phyloP scores from a whole-genome alignment of 2,329 filamentous ascomycete genomes.

The Elsinoe ampelina region DNA sequence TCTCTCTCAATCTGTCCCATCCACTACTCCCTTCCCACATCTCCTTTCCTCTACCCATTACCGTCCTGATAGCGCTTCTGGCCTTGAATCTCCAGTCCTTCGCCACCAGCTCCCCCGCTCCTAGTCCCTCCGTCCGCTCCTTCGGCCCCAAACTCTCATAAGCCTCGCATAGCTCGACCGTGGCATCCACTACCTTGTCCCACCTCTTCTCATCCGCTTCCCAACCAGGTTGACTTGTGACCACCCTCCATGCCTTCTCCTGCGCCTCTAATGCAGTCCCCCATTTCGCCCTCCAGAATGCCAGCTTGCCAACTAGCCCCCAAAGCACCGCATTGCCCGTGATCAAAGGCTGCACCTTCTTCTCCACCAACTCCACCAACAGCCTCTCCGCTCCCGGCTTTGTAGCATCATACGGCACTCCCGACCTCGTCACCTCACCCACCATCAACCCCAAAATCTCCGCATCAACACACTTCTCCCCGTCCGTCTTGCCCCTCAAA shows the following conservation, averaged over 20 bases:
- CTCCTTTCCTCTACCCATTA: constrained; percentile 73
- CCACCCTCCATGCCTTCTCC: constrained; percentile 81
- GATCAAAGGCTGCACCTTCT: constrained; percentile 69
- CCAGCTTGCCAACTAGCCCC: constrained; percentile 61
- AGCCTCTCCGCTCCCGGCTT: constrained; percentile 47
- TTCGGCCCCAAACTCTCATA: constrained; percentile 62
- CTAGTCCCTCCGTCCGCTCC: constrained; percentile 44
- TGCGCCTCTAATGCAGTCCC: constrained; percentile 67
- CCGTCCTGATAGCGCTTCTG: constrained; percentile 69
- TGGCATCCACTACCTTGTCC: constrained; percentile 65
- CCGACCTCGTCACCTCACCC: constrained; percentile 54
- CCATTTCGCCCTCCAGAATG: constrained; percentile 64
- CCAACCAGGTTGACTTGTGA: constrained; percentile 46
- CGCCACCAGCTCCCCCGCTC: constrained; percentile 53
- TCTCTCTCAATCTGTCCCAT: constrained; percentile 52
- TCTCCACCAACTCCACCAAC: constrained; percentile 64
- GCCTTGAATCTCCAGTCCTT: constrained; percentile 83
- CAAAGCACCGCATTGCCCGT: constrained; percentile 70
- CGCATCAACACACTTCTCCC: constrained; percentile 69
- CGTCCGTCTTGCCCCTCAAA: constrained; percentile 54
- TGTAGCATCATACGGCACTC: constrained; percentile 34
- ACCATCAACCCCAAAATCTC: constrained; percentile 64
- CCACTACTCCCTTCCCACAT: constrained; percentile 69
- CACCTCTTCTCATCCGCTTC: constrained; percentile 54
- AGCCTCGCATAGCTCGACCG: constrained; percentile 69